Conservation (phyloP, 495 filamentous ascomycete genomes). For the Xylona heveae region DNA sequence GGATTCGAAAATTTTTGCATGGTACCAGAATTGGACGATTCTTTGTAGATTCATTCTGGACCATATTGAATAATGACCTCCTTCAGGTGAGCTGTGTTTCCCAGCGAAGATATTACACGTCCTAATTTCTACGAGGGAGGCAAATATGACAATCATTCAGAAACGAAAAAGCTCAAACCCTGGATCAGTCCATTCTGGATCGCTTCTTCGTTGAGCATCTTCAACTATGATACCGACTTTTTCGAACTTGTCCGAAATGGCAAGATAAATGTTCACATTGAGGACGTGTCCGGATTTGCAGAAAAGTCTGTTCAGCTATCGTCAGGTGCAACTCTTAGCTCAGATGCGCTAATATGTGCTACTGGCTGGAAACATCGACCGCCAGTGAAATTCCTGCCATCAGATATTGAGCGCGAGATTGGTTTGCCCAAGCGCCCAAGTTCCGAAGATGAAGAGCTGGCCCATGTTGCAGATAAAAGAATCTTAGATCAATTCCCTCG, state of each 20-base stretch:
- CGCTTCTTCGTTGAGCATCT: slow-evolving; percentile 37
- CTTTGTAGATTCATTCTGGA: slow-evolving; percentile 50
- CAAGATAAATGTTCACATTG: slow-evolving; percentile 36
- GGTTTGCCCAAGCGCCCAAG: background rate
- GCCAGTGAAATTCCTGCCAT: background rate
- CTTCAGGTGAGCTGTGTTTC: slow-evolving; percentile 32
- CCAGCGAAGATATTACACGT: too few relatives aligned
- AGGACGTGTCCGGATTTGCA: slow-evolving; percentile 32
- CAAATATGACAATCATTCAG: slow-evolving; percentile 36
- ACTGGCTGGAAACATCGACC: slow-evolving; percentile 33
- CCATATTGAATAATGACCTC: slow-evolving; percentile 35
- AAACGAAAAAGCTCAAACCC: slow-evolving; percentile 40
- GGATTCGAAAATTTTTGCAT: slow-evolving; percentile 36
- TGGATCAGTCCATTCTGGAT: slow-evolving; percentile 43
- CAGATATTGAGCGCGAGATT: background rate
- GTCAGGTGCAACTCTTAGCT: slow-evolving; percentile 28
- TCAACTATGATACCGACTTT: slow-evolving; percentile 48
- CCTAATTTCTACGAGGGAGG: too few relatives aligned
- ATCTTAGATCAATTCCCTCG: background rate
- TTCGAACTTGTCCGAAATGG: slow-evolving; percentile 38
- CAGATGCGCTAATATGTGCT: slow-evolving; percentile 44
- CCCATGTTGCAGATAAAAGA: background rate
- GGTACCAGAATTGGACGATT: slow-evolving; percentile 41
- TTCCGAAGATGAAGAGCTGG: background rate
- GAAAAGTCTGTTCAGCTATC: slow-evolving; percentile 29